A percentile compares a stretch with the other conserved stretches of the same genome.
Evolutionary conservation across 208 protist species (phyloP).

Genomic region (Strigomonas culicis): DNA sequence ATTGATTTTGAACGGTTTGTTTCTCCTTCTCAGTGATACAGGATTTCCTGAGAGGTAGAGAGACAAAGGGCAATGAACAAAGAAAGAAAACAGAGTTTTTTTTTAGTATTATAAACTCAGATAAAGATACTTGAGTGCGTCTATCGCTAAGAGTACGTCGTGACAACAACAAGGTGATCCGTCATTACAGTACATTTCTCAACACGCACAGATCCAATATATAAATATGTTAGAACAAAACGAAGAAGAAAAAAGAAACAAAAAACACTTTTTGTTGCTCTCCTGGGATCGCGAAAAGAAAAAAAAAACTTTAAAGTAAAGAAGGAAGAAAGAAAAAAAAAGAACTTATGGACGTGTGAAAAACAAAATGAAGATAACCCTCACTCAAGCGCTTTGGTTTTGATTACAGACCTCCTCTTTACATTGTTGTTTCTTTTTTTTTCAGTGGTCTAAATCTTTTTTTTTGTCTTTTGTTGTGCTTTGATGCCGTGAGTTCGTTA

Average conservation of each 20-base stretch:
- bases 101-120: conserved; percentile 2
- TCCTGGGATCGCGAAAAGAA: not conserved
- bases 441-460: not conserved
- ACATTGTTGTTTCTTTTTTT: not conserved
- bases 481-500: not conserved
- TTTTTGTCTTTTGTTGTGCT: not conserved
- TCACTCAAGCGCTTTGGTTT: not conserved
- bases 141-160: not conserved
- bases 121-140: conserved; percentile 1
- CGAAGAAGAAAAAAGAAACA: not conserved
- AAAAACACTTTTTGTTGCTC: conserved; percentile 4
- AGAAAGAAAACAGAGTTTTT: conserved; percentile 3
- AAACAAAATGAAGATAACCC: conserved; percentile 1
- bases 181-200: too few relatives aligned
- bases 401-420: not conserved
- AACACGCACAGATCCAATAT: too few relatives aligned
- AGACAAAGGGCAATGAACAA: not conserved
- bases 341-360: not conserved
- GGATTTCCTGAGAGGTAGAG: too few relatives aligned
- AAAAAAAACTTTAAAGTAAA: conserved; percentile 3
- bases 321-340: not conserved
- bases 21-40: too few relatives aligned
- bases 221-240: too few relatives aligned
- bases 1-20: too few relatives aligned
- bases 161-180: not conserved